Evolutionary conservation across 148 eudicot species (phyloP).

Genomic region (Rhododendron molle): DNA sequence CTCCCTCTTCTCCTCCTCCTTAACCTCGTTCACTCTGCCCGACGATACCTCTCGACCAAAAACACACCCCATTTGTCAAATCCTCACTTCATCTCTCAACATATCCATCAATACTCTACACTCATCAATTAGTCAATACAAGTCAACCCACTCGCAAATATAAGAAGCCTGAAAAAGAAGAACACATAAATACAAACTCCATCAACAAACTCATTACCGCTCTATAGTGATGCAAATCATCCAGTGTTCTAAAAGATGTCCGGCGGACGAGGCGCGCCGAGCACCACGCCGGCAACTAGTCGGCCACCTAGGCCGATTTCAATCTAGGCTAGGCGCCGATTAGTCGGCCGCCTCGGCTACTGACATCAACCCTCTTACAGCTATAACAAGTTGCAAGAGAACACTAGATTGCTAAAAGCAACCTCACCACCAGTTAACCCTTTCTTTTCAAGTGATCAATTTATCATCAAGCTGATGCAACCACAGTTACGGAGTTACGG

Average conservation of each 20-base stretch:
- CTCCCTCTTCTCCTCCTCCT: constrained; percentile 14
- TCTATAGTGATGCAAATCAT: neutral
- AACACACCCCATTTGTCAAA: constrained; percentile 61
- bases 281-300: no score
- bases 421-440: neutral
- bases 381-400: neutral
- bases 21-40: constrained; percentile 19
- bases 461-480: neutral
- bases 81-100: constrained; percentile 42
- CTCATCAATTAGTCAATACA: constrained; percentile 13
- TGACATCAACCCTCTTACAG: neutral
- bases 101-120: constrained; percentile 30
- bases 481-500: neutral
- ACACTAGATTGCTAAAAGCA: neutral
- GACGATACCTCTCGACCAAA: constrained; percentile 45
- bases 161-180: neutral
- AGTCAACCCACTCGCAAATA: neutral
- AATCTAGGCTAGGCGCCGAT: neutral
- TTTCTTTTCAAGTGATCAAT: neutral
- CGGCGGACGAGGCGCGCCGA: no score
- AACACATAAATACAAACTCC: neutral
- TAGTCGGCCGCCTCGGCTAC: neutral
- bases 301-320: neutral
- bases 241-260: neutral
- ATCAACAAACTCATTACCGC: neutral